These are phyloP conservation scores for Leccinum cinnamomeum DNA, from an alignment of 1,284 basidiomycete genomes.

Conservation along the genomic window DNA sequence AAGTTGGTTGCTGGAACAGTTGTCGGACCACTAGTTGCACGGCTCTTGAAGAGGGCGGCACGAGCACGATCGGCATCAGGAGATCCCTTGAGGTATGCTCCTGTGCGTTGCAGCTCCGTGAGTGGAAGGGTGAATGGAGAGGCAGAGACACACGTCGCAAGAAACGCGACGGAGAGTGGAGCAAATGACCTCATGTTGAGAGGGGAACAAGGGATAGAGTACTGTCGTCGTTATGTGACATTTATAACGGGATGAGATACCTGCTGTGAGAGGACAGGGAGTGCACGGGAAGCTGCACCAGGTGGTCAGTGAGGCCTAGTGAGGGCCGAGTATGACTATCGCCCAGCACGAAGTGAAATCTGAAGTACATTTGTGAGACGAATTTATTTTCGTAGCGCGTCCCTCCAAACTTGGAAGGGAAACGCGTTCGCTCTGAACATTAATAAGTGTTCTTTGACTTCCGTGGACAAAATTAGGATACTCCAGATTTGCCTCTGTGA, in stretches of 20 bases:
- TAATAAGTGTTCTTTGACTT: background rate
- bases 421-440: background rate
- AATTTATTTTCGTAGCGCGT: background rate
- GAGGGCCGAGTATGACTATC: background rate
- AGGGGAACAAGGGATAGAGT: background rate
- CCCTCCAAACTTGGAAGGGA: background rate
- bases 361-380: background rate
- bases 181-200: conserved; percentile 19
- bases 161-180: conserved; percentile 7
- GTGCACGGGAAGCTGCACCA: background rate
- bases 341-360: background rate
- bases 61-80: conserved; percentile 26
- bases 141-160: conserved; percentile 18
- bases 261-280: background rate
- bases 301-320: background rate
- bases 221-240: background rate
- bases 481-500: background rate
- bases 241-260: conserved; percentile 6
- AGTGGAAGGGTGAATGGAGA: conserved; percentile 16
- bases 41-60: conserved; percentile 12
- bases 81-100: conserved; percentile 22
- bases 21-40: background rate
- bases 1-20: conserved; percentile 24
- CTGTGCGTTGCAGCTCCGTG: conserved; percentile 10
- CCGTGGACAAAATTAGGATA: background rate